Evolutionary conservation across 768 basidiomycete species (phyloP).

Genomic region (Plicaturopsis crispa): DNA sequence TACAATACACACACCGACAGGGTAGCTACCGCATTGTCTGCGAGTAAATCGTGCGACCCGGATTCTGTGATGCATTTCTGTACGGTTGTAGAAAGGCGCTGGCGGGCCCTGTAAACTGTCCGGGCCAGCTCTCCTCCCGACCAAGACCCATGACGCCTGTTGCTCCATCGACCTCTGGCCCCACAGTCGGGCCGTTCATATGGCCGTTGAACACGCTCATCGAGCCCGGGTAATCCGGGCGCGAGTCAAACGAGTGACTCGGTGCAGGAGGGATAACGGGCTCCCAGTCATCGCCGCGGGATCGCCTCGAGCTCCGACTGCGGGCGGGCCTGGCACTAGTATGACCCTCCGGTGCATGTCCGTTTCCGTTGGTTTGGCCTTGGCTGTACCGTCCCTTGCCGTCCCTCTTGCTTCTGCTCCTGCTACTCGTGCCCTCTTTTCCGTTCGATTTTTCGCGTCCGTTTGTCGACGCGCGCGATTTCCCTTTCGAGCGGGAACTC

Average conservation of each 20-base stretch:
- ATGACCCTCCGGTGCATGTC: no score
- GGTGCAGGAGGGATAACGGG: conserved; percentile 9
- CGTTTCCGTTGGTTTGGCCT: no score
- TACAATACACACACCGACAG: no score
- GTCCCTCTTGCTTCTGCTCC: conserved; percentile 14
- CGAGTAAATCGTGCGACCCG: conserved; percentile 60
- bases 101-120: conserved; percentile 39
- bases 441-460: conserved; percentile 23
- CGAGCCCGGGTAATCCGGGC: conserved; percentile 10
- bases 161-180: no score
- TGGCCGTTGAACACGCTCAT: conserved; percentile 9
- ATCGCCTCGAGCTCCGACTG: no score
- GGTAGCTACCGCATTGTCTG: no score
- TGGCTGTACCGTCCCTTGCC: no score
- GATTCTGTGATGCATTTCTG: conserved; percentile 34
- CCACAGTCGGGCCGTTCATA: conserved; percentile 14
- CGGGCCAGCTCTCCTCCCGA: no score
- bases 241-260: conserved; percentile 10
- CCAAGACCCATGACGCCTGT: no score
- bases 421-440: conserved; percentile 25
- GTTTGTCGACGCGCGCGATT: conserved; percentile 23
- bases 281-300: background rate
- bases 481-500: conserved; percentile 34
- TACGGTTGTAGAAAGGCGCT: conserved; percentile 42
- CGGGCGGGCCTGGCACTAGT: no score